These are phyloP conservation scores for Debaryomyces maramus DNA, from an alignment of 805 yeast species.

Conservation along the genomic window DNA sequence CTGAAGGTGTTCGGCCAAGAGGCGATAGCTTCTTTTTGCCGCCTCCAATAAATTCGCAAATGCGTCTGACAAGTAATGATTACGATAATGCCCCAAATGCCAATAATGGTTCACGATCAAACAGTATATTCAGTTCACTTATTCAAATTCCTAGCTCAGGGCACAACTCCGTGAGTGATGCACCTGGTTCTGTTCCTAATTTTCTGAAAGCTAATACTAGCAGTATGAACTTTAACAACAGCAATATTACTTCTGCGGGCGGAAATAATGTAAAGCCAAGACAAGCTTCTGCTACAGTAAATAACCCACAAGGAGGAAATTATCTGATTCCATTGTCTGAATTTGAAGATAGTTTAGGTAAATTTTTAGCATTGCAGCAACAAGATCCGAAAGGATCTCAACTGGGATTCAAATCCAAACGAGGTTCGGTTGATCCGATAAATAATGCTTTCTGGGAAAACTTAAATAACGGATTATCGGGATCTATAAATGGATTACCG, in stretches of 20 bases:
- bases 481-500: conserved; percentile 27
- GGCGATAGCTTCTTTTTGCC: conserved; percentile 42
- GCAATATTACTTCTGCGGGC: conserved; percentile 11
- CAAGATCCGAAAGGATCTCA: conserved; percentile 8
- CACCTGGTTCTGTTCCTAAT: conserved; percentile 7
- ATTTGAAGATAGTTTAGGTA: conserved; percentile 29
- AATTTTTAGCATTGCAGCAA: conserved; percentile 30
- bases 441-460: conserved; percentile 25
- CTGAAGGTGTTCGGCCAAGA: conserved; percentile 24
- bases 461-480: conserved; percentile 21
- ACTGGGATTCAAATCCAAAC: conserved; percentile 20
- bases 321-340: conserved; percentile 1
- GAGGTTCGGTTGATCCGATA: conserved; percentile 27
- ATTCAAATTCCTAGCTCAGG: conserved; percentile 40
- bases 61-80: conserved; percentile 10
- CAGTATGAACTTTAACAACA: conserved; percentile 1
- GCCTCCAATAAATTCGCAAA: conserved; percentile 29
- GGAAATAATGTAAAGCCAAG: conserved; percentile 5
- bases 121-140: conserved; percentile 39
- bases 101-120: conserved; percentile 27
- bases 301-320: conserved; percentile 1
- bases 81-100: conserved; percentile 12
- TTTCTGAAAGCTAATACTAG: conserved; percentile 1
- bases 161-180: conserved; percentile 33
- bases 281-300: not conserved